Conservation (phyloP, 176 grass and related monocot species). For the Stipa capillata region DNA sequence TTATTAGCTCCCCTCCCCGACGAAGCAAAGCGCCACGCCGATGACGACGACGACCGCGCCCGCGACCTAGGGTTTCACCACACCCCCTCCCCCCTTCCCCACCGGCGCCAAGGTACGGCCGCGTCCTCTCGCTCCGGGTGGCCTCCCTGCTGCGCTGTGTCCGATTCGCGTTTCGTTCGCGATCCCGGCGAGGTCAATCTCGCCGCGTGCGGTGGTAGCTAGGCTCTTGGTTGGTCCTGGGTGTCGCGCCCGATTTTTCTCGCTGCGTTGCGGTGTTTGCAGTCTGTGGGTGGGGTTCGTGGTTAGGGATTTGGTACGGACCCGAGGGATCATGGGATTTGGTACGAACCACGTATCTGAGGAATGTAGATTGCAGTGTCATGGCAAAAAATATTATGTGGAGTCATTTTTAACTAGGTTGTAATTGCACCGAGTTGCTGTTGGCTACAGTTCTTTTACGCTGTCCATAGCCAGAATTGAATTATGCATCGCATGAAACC, state of each 20-base stretch:
- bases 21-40: slow-evolving; percentile 1
- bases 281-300: neutral
- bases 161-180: neutral
- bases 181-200: neutral
- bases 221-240: neutral
- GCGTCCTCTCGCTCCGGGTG: neutral
- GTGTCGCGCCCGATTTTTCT: neutral
- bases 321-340: neutral
- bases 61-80: neutral
- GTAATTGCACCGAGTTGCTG: neutral
- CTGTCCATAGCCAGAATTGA: neutral
- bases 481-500: neutral
- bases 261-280: neutral
- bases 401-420: neutral
- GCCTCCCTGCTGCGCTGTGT: neutral
- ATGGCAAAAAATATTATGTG: neutral
- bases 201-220: neutral
- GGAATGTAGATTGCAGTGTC: neutral
- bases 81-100: neutral
- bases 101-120: neutral
- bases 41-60: neutral
- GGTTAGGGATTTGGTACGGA: neutral
- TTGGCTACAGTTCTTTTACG: neutral
- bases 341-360: neutral
- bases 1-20: neutral